A percentile compares a stretch with the other conserved stretches of the same genome.
phyloP scores from a whole-genome alignment of 768 basidiomycete species.

The Lactifluus hygrophoroides region DNA sequence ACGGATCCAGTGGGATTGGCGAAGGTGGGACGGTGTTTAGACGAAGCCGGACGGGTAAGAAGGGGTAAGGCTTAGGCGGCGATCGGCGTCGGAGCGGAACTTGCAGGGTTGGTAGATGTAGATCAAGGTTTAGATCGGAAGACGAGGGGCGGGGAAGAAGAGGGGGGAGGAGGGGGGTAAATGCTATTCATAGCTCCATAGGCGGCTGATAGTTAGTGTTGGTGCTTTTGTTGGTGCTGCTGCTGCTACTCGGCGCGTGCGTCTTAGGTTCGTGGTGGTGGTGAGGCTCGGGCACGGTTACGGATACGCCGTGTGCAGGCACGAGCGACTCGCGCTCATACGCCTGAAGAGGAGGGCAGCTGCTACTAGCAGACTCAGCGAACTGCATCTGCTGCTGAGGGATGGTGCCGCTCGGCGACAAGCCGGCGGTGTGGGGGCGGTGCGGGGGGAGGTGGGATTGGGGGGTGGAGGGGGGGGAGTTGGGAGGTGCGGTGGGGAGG shows the following conservation, averaged over 20 bases:
- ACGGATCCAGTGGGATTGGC: background rate
- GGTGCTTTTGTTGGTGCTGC: background rate
- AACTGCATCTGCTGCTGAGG: constrained; percentile 8
- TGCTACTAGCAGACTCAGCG: background rate
- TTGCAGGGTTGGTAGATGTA: background rate
- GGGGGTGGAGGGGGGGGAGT: background rate
- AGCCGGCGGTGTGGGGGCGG: background rate
- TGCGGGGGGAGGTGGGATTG: background rate
- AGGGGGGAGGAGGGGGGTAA: background rate
- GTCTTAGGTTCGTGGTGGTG: background rate
- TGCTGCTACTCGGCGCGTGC: background rate
- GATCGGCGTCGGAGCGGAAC: background rate
- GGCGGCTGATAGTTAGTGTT: background rate
- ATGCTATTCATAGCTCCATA: constrained; percentile 1
- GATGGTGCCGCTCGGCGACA: background rate
- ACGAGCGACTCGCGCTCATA: constrained; percentile 4
- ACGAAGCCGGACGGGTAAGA: background rate
- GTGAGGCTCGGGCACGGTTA: background rate
- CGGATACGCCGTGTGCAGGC: background rate
- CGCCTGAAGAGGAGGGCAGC: background rate
- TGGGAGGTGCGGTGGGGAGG: background rate
- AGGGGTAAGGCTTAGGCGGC: background rate
- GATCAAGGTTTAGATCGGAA: too few species aligned
- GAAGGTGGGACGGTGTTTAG: background rate
- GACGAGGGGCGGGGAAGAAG: background rate